Conservation (phyloP, 2,329 filamentous ascomycete species). For the Aspergillus ibericus region DNA sequence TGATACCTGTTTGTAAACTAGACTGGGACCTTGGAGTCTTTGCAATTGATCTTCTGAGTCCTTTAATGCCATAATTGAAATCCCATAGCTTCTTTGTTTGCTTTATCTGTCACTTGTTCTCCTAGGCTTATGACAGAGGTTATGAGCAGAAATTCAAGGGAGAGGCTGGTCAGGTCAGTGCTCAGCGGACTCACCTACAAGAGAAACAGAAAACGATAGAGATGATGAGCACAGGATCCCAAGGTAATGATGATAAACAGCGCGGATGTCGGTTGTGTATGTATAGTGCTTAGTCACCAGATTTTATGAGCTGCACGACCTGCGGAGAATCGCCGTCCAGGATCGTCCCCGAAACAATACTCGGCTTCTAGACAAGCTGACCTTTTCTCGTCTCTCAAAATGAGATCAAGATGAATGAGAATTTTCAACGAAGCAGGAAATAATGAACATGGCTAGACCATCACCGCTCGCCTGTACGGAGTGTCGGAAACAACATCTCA, state of each 20-base stretch:
- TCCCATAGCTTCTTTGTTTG: background rate
- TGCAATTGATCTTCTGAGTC: too few species aligned
- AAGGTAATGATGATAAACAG: too few species aligned
- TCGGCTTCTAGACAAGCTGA: background rate
- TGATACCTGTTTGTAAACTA: background rate
- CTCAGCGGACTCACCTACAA: too few species aligned
- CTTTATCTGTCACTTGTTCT: too few species aligned
- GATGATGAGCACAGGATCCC: too few species aligned
- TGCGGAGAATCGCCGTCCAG: background rate
- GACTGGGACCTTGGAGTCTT: background rate
- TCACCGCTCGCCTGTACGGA: constrained; percentile 46
- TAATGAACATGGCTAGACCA: constrained; percentile 18
- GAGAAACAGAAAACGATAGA: too few species aligned
- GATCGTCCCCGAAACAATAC: background rate
- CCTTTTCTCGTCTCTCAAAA: background rate
- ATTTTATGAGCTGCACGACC: background rate
- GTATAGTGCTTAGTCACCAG: background rate
- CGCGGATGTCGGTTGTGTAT: background rate
- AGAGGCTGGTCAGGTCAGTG: too few species aligned
- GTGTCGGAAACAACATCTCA: constrained; percentile 63
- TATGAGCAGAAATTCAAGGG: too few species aligned
- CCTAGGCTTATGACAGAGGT: too few species aligned
- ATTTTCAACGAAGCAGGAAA: background rate
- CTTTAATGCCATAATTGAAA: background rate
- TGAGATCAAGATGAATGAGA: background rate